phyloP scores from a whole-genome alignment of 2,329 filamentous ascomycete genomes.

The Didymella arachidicola region DNA sequence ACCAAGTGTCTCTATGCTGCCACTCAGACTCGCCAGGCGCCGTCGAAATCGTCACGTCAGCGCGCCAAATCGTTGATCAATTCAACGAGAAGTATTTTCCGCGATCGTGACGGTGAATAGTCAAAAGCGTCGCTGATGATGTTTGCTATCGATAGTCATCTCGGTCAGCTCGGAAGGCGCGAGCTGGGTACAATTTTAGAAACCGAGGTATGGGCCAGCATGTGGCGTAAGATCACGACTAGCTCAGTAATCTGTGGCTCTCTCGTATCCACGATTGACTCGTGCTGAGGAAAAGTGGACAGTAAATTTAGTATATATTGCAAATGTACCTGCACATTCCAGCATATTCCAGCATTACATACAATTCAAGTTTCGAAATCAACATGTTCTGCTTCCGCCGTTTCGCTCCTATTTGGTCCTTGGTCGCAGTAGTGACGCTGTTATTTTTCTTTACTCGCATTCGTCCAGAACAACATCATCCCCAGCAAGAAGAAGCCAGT shows the following conservation, averaged over 20 bases:
- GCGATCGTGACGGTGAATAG: background rate
- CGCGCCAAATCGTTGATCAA: constrained; percentile 53
- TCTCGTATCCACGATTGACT: constrained; percentile 19
- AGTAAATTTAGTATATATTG: constrained; percentile 24
- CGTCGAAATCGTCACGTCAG: constrained; percentile 54
- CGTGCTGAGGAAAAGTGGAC: constrained; percentile 18
- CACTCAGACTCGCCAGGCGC: constrained; percentile 56
- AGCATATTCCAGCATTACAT: background rate
- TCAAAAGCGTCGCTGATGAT: constrained; percentile 2
- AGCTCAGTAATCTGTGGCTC: constrained; percentile 14
- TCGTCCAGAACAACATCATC: constrained; percentile 12
- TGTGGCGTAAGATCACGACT: constrained; percentile 16
- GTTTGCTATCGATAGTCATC: constrained; percentile 9
- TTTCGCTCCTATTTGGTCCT: constrained; percentile 19
- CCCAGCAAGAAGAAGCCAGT: constrained; percentile 8
- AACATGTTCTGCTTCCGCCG: constrained; percentile 20
- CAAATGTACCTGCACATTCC: background rate
- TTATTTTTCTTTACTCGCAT: constrained; percentile 15
- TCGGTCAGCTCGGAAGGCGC: constrained; percentile 17
- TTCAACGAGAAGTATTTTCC: constrained; percentile 43
- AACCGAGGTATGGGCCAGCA: constrained; percentile 11
- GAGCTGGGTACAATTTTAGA: constrained; percentile 22
- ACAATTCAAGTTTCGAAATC: background rate
- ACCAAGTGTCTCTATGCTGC: constrained; percentile 55
- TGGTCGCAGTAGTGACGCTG: constrained; percentile 13